Evolutionary conservation across 2,329 filamentous ascomycete species (phyloP), one percentile per base, ranked within the genome.

Genomic region (Achaetomium macrosporum): DNA sequence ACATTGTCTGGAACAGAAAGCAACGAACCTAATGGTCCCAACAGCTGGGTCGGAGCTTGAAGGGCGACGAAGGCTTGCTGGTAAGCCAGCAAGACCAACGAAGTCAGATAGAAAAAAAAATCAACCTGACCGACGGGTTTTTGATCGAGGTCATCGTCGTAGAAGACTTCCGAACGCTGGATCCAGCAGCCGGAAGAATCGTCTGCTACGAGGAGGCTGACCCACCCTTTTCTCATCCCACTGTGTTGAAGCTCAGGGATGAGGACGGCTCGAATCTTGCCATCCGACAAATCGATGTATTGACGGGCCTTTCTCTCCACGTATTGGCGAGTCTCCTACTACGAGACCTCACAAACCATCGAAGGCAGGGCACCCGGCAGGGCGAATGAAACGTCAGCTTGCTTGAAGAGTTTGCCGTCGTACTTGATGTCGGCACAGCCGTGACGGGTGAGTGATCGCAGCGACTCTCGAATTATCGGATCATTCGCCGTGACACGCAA

Each of bases 301-400:
- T 54, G 46, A 42, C 36, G 46, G 36, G 46, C 42, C 51, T 54
- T 54, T 41, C 42, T 54, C 19, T 54, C 46, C 41, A 54, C 36
- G 33, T 50, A 35, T 47, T 47, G 30, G 6, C 51, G 51, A 20
- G 47, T 13, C 19, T 54, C 47, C 47, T 36, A 42, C 51, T 50
- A 54, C 30, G 41, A 54, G 51, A 54, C 37, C 51, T 54, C 51
- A 37, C 47, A 54, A 46, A 50, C 51, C 42, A 54, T 25, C 33
- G 47, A 39, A 1, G 47, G 51, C 5, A 54, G 46, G 9, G 41
- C 17, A 31, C 45, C 51, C 9, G 33, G 33, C 25, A n/a, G 33
- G n/a, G 39, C 50, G n/a, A 53, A 44, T 31, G 50, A 48, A 39
- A 48, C 19, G 48, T 53, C 44, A 15, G 44, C 50, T 40, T 53